Evolutionary conservation across 768 basidiomycete genomes (phyloP), one percentile per base, ranked within the genome.

Genomic region (Phlebiopsis gigantea): DNA sequence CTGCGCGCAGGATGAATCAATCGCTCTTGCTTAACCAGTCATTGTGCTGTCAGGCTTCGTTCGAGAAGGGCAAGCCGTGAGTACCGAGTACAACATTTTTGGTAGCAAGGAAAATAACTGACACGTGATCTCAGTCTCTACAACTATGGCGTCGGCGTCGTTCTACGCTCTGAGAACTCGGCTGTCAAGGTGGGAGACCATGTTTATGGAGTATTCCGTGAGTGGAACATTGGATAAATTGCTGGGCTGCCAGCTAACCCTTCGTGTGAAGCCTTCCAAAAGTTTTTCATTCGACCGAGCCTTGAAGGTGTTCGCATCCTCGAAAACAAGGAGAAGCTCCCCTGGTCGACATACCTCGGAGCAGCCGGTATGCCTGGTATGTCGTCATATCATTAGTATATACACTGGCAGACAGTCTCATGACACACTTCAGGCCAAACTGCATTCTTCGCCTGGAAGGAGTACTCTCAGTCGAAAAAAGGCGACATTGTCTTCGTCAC

Each of bases 401-500:
- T n/a, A 39, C 3, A 39, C 34, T 39, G 3, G 12, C 34, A 39
- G 8, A 10, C 8, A 10, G 17, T 10, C 34, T 39, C 34, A 39
- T 39, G 2, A 39, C 34, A 2, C 17, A 10, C 34, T 3, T 39
- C 17, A 39, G 72, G 70, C 22, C 63, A 68, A 58, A 74, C 71
- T 2, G 71, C 69, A 8, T 72, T 64, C 58, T 63, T 62, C 56
- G 72, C 57, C 9, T 82, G 79, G 75, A 80, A 69, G 75, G 66
- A 73, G 55, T 69, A 66, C 53, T 62, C 72, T 2, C 56, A 68
- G 45, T 64, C 75, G 14, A 73, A 78, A 77, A 78, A 66, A 72
- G 81, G 81, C 8, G 78, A 83, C 57, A 73, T 71, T 0, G 77
- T 72, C n/a, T 84, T 81, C 58, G 73, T 84, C 12, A 72, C 71